Percentiles rank a stretch among this genome's conserved stretches.
phyloP scores from a whole-genome alignment of 352 stramenopile species.

The Phytophthora pinifolia region DNA sequence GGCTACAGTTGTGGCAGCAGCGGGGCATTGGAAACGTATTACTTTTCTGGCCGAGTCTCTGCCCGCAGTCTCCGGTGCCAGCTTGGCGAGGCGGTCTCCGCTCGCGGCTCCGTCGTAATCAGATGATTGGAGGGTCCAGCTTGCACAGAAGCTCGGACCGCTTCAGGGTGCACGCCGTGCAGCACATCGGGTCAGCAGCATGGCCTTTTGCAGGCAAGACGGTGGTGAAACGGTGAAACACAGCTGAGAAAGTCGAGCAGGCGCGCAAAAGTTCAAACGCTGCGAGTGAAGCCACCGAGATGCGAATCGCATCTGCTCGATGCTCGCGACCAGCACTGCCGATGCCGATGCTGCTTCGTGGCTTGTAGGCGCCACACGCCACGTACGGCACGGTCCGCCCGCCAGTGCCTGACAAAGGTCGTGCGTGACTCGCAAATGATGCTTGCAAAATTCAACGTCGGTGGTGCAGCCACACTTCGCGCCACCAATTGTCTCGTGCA shows the following conservation, averaged over 20 bases:
- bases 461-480: neutral
- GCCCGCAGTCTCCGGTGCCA: too few species aligned
- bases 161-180: conserved; percentile 44
- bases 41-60: too few species aligned
- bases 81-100: too few species aligned
- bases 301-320: too few species aligned
- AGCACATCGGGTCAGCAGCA: conserved; percentile 37
- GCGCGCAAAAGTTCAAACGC: conserved; percentile 2
- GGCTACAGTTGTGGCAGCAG: too few species aligned
- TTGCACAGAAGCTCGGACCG: neutral
- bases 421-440: too few species aligned
- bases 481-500: neutral
- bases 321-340: neutral
- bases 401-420: neutral
- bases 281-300: neutral
- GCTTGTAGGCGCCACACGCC: too few species aligned
- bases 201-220: too few species aligned
- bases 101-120: conserved; percentile 4
- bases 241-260: conserved; percentile 22
- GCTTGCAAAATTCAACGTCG: too few species aligned
- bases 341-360: neutral
- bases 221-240: conserved; percentile 39
- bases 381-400: conserved; percentile 4
- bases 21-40: too few species aligned
- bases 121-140: conserved; percentile 14